Base-by-base conservation (phyloP, 2,329 filamentous ascomycete species). In the Gyromitra esculenta region DNA sequence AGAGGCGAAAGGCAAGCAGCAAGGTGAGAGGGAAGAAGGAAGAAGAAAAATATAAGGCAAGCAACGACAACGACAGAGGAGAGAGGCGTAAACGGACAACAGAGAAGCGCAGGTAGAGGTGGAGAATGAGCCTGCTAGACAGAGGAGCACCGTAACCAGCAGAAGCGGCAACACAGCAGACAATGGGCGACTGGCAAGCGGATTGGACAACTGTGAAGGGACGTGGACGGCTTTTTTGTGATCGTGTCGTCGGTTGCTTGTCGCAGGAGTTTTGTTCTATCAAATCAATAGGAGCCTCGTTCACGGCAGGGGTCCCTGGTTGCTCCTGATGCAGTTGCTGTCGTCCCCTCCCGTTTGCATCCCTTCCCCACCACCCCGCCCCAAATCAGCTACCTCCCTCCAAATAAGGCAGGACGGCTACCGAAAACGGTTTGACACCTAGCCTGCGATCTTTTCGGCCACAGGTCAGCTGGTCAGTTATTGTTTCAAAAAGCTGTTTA, bases 51-150 rank as follows among this genome's bases (percentile, higher is more conserved):
- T 72, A 65, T 72, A 73, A 68, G 74, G 70, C 56, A 31, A 68
- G 54, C 39, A 60, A 45, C 73, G 54, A 73, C 68, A 76, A 66
- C 56, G 18, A 73, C 56, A 70, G 64, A 70, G 59, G 54, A 25
- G 62, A 69, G 63, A 74, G 45, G 72, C 54, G 67, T 63, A 71
- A 68, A 71, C 64, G 37, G 54, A 71, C 69, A 67, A 76, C 62
- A 65, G 71, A 63, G 48, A 66, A 66, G 68, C 67, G 54, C 50
- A 59, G 73, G 59, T 45, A 21, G 73, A 67, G 48, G 57, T 76
- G 56, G 59, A 67, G 59, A 73, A 45, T 41, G 31, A 57, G 9
- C 43, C 48, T 62, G 67, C 43, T 60, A 70, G 52, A 39, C 48
- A 52, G 67, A 70, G 66, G 54, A 72, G 69, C 43, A 59, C 37